phyloP scores from a whole-genome alignment of 345 rosid genomes.

The Rhodomyrtus tomentosa region DNA sequence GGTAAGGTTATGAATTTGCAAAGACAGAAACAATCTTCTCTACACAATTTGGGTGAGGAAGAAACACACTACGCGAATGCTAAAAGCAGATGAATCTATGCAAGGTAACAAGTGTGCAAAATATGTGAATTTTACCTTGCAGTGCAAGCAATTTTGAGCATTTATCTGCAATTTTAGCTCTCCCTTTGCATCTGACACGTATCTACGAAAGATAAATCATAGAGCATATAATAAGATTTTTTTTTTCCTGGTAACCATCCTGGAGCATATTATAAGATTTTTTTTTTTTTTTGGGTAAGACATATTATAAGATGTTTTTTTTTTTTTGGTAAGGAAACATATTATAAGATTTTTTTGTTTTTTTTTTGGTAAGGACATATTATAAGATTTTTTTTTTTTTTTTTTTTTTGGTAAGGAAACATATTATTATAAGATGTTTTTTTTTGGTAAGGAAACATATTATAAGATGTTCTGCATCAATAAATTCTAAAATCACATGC shows the following conservation, averaged over 20 bases:
- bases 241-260: too few species aligned
- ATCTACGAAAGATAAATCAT: conserved; percentile 26
- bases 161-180: conserved; percentile 74
- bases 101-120: neutral
- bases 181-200: conserved; percentile 58
- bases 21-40: neutral
- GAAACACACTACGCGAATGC: neutral
- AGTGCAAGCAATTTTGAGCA: conserved; percentile 90
- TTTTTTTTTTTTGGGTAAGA: too few species aligned
- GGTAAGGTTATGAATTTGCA: neutral
- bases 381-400: too few species aligned
- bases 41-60: neutral
- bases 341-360: too few species aligned
- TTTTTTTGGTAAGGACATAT: too few species aligned
- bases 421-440: too few species aligned
- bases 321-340: too few species aligned
- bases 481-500: neutral
- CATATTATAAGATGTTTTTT: too few species aligned
- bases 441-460: too few species aligned
- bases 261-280: too few species aligned
- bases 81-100: neutral
- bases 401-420: too few species aligned
- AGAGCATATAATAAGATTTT: neutral
- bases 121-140: conserved; percentile 50
- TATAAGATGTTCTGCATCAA: neutral